Percentiles rank a stretch among this genome's conserved stretches.
phyloP scores from a whole-genome alignment of 2,329 filamentous ascomycete genomes.

The Hymenoscyphus linearis region DNA sequence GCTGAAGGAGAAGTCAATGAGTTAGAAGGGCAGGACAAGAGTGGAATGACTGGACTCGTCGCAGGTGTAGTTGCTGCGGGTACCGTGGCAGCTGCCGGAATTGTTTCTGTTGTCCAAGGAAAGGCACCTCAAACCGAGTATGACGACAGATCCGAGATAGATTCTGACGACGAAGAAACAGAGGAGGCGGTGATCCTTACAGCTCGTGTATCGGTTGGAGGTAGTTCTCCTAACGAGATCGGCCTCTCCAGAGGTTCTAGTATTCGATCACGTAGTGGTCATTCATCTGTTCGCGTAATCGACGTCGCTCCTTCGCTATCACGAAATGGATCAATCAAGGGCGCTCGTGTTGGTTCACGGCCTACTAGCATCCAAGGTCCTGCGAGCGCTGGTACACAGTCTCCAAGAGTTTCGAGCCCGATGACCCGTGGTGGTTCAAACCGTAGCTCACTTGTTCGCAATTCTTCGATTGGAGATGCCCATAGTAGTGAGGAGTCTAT shows the following conservation, averaged over 20 bases:
- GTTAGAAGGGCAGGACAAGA: background rate
- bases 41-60: slow-evolving; percentile 13
- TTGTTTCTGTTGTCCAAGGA: slow-evolving; percentile 19
- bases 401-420: slow-evolving; percentile 24
- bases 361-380: slow-evolving; percentile 23
- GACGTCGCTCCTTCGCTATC: slow-evolving; percentile 27
- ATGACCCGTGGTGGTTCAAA: slow-evolving; percentile 18
- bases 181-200: slow-evolving; percentile 31
- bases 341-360: slow-evolving; percentile 19
- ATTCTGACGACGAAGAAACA: slow-evolving; percentile 26
- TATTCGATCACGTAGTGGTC: slow-evolving; percentile 28
- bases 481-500: slow-evolving; percentile 24
- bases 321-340: slow-evolving; percentile 20
- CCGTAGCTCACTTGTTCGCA: slow-evolving; percentile 22
- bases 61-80: slow-evolving; percentile 18
- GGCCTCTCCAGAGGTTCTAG: slow-evolving; percentile 23
- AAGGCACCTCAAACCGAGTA: slow-evolving; percentile 19
- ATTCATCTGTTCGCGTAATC: slow-evolving; percentile 30
- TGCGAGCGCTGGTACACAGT: slow-evolving; percentile 12
- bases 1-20: background rate
- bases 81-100: slow-evolving; percentile 19
- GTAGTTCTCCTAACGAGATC: slow-evolving; percentile 24
- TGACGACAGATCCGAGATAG: slow-evolving; percentile 18
- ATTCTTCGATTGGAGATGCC: slow-evolving; percentile 17
- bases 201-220: slow-evolving; percentile 30